A percentile compares a stretch with the other conserved stretches of the same genome.
These are phyloP conservation scores for Lachancea waltii DNA, from an alignment of 805 yeast species.

Conservation along the genomic window DNA sequence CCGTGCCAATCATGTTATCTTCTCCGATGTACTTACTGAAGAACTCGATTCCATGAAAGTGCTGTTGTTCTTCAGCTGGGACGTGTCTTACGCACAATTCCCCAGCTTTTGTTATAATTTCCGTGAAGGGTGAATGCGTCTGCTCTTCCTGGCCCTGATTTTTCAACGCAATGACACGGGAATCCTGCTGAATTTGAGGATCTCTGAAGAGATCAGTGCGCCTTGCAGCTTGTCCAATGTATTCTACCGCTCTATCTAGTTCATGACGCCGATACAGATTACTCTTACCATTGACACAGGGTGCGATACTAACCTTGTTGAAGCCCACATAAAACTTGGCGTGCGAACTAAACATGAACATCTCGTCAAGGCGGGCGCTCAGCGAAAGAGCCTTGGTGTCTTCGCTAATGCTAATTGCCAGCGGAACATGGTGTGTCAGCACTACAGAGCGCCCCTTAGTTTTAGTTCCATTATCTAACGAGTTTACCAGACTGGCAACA, in stretches of 20 bases:
- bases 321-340: conserved; percentile 77
- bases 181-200: conserved; percentile 7
- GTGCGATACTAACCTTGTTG: conserved; percentile 68
- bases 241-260: conserved; percentile 50
- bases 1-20: conserved; percentile 87
- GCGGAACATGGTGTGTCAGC: conserved; percentile 77
- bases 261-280: conserved; percentile 67
- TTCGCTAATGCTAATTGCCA: conserved; percentile 41
- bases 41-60: conserved; percentile 46
- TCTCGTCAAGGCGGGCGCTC: conserved; percentile 75
- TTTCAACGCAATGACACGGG: conserved; percentile 8
- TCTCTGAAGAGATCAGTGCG: conserved; percentile 8
- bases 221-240: conserved; percentile 28
- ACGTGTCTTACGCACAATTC: conserved; percentile 8
- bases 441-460: conserved; percentile 39
- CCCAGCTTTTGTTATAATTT: conserved; percentile 22
- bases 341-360: conserved; percentile 79
- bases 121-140: conserved; percentile 1
- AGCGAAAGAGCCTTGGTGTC: conserved; percentile 23
- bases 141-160: neutral
- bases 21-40: conserved; percentile 84
- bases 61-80: conserved; percentile 4
- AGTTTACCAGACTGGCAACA: conserved; percentile 42
- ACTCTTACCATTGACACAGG: conserved; percentile 89
- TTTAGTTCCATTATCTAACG: conserved; percentile 46